Conservation (phyloP, 345 rosid species). For the Salix viminalis region DNA sequence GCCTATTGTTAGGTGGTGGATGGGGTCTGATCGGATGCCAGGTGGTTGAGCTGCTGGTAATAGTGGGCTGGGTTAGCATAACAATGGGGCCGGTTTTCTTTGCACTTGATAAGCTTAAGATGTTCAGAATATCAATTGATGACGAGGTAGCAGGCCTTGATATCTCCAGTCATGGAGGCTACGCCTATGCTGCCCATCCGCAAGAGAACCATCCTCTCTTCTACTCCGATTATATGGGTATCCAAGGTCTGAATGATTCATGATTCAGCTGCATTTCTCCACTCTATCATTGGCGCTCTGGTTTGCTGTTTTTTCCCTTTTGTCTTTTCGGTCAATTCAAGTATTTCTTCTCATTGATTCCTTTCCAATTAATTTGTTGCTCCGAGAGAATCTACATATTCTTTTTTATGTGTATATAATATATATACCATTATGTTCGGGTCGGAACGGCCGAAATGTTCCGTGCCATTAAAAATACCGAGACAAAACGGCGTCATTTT, state of each 20-base stretch:
- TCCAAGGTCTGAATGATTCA: constrained; percentile 25
- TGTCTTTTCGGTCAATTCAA: not conserved
- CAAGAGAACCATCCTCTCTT: constrained; percentile 35
- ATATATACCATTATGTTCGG: too few species aligned
- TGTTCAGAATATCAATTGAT: constrained; percentile 42
- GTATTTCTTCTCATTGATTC: not conserved
- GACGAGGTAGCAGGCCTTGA: constrained; percentile 59
- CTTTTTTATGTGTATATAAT: not conserved
- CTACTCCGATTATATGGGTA: constrained; percentile 30
- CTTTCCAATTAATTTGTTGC: not conserved
- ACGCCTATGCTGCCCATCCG: constrained; percentile 38
- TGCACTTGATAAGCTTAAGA: constrained; percentile 37
- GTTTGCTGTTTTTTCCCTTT: not conserved
- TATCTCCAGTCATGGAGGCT: constrained; percentile 57
- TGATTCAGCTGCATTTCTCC: not conserved
- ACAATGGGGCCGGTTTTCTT: constrained; percentile 62
- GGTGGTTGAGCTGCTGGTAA: constrained; percentile 38
- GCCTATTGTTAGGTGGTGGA: constrained; percentile 58
- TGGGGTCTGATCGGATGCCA: constrained; percentile 53
- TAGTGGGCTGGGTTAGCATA: constrained; percentile 40
- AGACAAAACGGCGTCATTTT: too few species aligned
- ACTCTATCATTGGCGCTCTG: not conserved
- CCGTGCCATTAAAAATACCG: too few species aligned
- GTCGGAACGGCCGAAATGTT: too few species aligned
- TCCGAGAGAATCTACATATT: not conserved